phyloP scores from a whole-genome alignment of 176 grass and related monocot species.

The Bolboschoenus planiculmis region DNA sequence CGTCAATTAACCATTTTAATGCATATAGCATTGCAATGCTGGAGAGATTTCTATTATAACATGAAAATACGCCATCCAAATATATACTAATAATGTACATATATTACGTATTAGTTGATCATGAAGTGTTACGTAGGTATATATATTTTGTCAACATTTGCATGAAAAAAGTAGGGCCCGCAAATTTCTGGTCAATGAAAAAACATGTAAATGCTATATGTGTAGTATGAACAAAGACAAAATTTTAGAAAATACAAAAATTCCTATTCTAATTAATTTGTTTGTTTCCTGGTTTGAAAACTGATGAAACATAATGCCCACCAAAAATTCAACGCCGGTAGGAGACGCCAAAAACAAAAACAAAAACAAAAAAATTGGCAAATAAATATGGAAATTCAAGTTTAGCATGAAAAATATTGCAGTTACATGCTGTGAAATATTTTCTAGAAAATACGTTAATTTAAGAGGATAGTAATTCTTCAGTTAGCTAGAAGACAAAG shows the following conservation, averaged over 20 bases:
- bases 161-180: conserved; percentile 3
- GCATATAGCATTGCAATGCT: not conserved
- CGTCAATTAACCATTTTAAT: not conserved
- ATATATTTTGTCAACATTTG: conserved; percentile 18
- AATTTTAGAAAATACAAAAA: not conserved
- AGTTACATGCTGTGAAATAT: not conserved
- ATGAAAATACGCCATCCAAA: not conserved
- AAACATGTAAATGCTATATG: not conserved
- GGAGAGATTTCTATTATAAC: not conserved
- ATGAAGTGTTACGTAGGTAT: not conserved
- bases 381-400: not conserved
- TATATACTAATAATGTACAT: not conserved
- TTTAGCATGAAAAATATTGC: not conserved
- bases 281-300: not conserved
- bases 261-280: not conserved
- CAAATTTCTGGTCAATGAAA: not conserved
- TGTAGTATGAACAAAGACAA: not conserved
- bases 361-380: not conserved
- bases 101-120: not conserved
- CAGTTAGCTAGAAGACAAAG: not conserved
- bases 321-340: not conserved
- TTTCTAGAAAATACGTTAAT: not conserved
- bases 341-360: not conserved
- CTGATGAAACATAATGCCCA: not conserved
- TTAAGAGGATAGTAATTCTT: not conserved